phyloP scores from a whole-genome alignment of 2,329 filamentous ascomycete species.

The Ceratocystis lukuohia region DNA sequence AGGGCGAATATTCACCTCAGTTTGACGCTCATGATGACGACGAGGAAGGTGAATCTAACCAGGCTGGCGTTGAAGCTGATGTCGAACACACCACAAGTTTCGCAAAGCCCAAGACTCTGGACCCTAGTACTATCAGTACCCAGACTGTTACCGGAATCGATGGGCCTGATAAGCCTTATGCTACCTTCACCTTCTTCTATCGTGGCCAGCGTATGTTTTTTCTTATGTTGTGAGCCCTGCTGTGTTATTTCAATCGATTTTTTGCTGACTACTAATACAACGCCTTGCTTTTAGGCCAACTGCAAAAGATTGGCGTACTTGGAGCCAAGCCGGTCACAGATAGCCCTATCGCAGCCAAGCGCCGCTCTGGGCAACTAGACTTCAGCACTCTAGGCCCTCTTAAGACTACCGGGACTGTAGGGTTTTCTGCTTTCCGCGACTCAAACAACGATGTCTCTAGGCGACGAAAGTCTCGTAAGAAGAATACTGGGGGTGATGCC shows the following conservation, averaged over 20 bases:
- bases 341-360: slow-evolving; percentile 50
- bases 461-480: slow-evolving; percentile 48
- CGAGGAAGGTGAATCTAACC: slow-evolving; percentile 34
- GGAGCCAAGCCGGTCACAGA: slow-evolving; percentile 51
- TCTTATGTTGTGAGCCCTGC: neutral
- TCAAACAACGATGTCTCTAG: slow-evolving; percentile 41
- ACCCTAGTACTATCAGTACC: slow-evolving; percentile 94
- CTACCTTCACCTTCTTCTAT: slow-evolving; percentile 95
- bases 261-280: neutral
- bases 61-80: slow-evolving; percentile 46
- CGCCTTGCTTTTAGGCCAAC: slow-evolving; percentile 50
- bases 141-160: slow-evolving; percentile 99
- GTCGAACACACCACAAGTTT: slow-evolving; percentile 97
- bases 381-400: slow-evolving; percentile 75
- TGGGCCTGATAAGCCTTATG: slow-evolving; percentile 88
- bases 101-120: slow-evolving; percentile 87
- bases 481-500: slow-evolving; percentile 46
- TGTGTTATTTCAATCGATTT: neutral
- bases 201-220: slow-evolving; percentile 73
- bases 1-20: slow-evolving; percentile 93
- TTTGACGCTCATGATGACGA: slow-evolving; percentile 96
- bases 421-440: slow-evolving; percentile 80
- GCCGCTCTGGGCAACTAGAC: slow-evolving; percentile 70
- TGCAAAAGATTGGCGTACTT: slow-evolving; percentile 91
- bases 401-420: slow-evolving; percentile 75